phyloP scores from a whole-genome alignment of 2,329 filamentous ascomycete genomes.

The Esteya vermicola region DNA sequence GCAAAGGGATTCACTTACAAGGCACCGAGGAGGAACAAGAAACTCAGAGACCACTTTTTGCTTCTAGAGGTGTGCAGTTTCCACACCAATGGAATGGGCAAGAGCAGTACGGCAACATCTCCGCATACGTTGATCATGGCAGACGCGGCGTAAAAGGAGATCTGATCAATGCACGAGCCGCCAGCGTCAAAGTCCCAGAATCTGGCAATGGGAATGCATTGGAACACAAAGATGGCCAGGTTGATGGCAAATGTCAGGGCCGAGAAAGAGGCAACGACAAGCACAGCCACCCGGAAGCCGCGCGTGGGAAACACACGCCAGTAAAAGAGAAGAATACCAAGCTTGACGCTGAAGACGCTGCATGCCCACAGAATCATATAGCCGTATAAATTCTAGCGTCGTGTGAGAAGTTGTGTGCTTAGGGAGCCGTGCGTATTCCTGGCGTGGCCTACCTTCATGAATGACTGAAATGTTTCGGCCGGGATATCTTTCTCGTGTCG shows the following conservation, averaged over 20 bases:
- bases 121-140: slow-evolving; percentile 8
- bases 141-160: slow-evolving; percentile 7
- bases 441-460: slow-evolving; percentile 6
- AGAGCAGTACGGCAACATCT: slow-evolving; percentile 15
- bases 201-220: slow-evolving; percentile 5
- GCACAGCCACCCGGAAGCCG: slow-evolving; percentile 2
- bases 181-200: slow-evolving; percentile 6
- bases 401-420: background rate
- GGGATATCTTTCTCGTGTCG: slow-evolving; percentile 5
- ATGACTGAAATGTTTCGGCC: background rate
- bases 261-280: slow-evolving; percentile 3
- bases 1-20: slow-evolving; percentile 12
- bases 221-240: slow-evolving; percentile 7
- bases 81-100: slow-evolving; percentile 19
- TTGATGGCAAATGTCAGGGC: slow-evolving; percentile 3
- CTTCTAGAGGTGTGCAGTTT: slow-evolving; percentile 14
- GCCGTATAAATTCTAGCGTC: slow-evolving; percentile 6
- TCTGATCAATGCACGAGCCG: slow-evolving; percentile 6
- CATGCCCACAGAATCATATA: slow-evolving; percentile 8
- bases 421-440: background rate
- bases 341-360: slow-evolving; percentile 8
- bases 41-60: slow-evolving; percentile 17
- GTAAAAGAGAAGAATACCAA: slow-evolving; percentile 10
- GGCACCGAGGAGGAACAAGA: slow-evolving; percentile 17
- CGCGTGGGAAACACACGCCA: slow-evolving; percentile 8